These are phyloP conservation scores for Hortaea werneckii DNA, from an alignment of 2,329 filamentous ascomycete species.

Conservation along the genomic window DNA sequence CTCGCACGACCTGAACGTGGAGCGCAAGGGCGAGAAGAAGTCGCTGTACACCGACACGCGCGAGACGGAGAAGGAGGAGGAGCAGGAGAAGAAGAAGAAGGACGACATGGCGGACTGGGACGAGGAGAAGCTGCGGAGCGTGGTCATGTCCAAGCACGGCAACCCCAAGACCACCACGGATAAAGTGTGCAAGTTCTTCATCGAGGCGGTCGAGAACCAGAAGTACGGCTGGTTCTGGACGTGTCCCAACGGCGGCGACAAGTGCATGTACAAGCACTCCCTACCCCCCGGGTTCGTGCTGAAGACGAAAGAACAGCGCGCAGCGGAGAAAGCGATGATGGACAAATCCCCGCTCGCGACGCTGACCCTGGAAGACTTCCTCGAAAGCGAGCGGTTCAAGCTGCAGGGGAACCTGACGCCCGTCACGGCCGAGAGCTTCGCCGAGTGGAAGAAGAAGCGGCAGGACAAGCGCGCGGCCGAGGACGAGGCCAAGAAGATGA, in stretches of 20 bases:
- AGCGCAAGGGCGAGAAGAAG: constrained; percentile 86
- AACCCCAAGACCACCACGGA: constrained; percentile 93
- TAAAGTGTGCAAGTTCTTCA: constrained; percentile 98
- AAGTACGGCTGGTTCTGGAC: constrained; percentile 99
- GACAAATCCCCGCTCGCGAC: constrained; percentile 94
- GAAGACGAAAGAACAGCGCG: constrained; percentile 94
- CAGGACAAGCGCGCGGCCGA: constrained; percentile 93
- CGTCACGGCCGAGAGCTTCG: constrained; percentile 84
- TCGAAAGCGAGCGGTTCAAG: constrained; percentile 93
- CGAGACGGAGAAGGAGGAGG: constrained; percentile 61
- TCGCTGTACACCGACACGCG: constrained; percentile 81
- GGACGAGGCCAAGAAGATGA: constrained; percentile 77
- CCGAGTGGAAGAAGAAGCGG: constrained; percentile 93
- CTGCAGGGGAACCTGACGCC: constrained; percentile 84
- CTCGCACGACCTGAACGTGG: constrained; percentile 78
- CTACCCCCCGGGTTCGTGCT: constrained; percentile 90
- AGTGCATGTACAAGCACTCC: constrained; percentile 98
- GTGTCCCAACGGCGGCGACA: constrained; percentile 90
- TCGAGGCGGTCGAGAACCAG: constrained; percentile 91
- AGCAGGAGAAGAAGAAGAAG: constrained; percentile 64
- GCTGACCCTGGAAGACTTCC: constrained; percentile 90
- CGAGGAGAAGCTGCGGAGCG: constrained; percentile 84
- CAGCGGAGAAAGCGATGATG: constrained; percentile 87
- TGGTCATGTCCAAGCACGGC: constrained; percentile 91
- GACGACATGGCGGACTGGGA: constrained; percentile 97